phyloP scores from a whole-genome alignment of 768 basidiomycete species.

The Nevesoporus exiguus region DNA sequence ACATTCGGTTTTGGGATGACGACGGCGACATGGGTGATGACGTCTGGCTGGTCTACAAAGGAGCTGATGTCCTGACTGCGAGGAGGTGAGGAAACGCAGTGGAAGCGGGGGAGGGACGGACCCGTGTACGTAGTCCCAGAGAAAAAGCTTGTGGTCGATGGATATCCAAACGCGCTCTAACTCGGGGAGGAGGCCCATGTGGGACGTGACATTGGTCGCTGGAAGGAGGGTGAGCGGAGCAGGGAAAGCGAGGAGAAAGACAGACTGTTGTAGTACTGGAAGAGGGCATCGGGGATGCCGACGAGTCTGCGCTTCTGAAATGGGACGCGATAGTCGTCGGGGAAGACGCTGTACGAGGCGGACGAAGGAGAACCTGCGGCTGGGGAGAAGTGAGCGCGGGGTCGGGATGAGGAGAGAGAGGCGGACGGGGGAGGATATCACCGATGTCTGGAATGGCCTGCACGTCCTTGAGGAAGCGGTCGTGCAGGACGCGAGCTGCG shows the following conservation, averaged over 20 bases:
- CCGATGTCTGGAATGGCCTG: conserved; percentile 74
- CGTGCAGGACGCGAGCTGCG: conserved; percentile 65
- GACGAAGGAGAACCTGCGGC: conserved; percentile 65
- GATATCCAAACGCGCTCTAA: conserved; percentile 96
- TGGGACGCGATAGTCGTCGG: conserved; percentile 74
- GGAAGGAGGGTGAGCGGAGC: conserved; percentile 16
- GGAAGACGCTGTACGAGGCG: conserved; percentile 73
- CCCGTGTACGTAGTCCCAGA: conserved; percentile 98
- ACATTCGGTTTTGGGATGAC: conserved; percentile 82
- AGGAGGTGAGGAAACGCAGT: conserved; percentile 3
- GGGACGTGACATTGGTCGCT: conserved; percentile 69
- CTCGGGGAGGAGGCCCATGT: conserved; percentile 90
- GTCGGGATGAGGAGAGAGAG: neutral
- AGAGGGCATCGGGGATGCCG: conserved; percentile 74
- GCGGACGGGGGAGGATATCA: conserved; percentile 60
- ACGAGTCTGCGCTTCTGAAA: conserved; percentile 76
- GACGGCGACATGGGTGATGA: conserved; percentile 85
- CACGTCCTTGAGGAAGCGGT: conserved; percentile 68
- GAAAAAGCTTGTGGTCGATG: conserved; percentile 87
- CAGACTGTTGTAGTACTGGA: conserved; percentile 75
- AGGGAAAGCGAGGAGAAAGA: conserved; percentile 5
- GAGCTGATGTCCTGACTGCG: conserved; percentile 83
- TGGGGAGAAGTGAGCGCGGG: conserved; percentile 26
- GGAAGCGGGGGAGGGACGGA: conserved; percentile 37
- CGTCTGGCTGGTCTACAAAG: conserved; percentile 88